These are phyloP conservation scores for Biscogniauxia marginata DNA, from an alignment of 2,329 filamentous ascomycete genomes.

Conservation along the genomic window DNA sequence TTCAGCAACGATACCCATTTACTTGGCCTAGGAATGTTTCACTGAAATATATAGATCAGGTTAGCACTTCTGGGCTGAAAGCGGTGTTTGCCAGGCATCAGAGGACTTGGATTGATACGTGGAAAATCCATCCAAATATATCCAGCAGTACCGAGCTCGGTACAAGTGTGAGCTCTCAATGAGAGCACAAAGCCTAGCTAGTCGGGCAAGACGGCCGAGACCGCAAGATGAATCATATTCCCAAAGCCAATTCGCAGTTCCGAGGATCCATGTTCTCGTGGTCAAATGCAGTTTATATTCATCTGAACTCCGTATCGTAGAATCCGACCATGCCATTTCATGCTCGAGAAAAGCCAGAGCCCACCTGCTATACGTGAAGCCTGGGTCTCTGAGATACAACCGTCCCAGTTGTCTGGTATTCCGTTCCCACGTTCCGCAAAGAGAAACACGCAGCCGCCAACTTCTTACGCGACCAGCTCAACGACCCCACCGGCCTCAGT, in stretches of 20 bases:
- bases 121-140: background rate
- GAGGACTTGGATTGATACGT: background rate
- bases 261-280: conserved; percentile 5
- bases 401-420: conserved; percentile 27
- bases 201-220: background rate
- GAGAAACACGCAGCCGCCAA: conserved; percentile 16
- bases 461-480: conserved; percentile 22
- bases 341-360: conserved; percentile 29
- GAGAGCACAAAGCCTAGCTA: background rate
- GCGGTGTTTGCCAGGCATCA: too few relatives aligned
- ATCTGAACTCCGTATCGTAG: conserved; percentile 30
- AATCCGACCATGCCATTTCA: conserved; percentile 30
- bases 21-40: too few relatives aligned
- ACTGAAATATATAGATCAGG: too few relatives aligned
- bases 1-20: too few relatives aligned
- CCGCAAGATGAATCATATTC: background rate
- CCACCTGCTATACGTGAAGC: conserved; percentile 24
- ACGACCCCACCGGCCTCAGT: conserved; percentile 84
- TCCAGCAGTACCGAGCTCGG: background rate
- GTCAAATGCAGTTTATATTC: conserved; percentile 31
- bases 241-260: background rate
- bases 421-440: conserved; percentile 23
- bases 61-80: too few relatives aligned
- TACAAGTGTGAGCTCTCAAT: background rate
- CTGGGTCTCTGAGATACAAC: conserved; percentile 19